Base-by-base conservation (phyloP, 441 rosid species). In the Pelargonium fulgidum region DNA sequence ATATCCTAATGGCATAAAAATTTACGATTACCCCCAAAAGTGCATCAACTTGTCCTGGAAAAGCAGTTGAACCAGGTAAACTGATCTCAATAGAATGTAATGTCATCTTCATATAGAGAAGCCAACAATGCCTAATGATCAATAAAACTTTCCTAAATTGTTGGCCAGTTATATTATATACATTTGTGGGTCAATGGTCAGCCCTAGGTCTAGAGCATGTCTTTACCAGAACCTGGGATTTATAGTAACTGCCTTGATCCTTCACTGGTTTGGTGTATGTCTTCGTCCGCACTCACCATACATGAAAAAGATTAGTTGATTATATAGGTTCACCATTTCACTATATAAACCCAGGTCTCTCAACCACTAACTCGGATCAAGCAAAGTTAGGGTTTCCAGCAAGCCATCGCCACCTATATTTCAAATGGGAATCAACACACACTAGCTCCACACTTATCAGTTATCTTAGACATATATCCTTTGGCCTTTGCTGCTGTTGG, bases 381-480 rank as follows among this genome's bases (percentile, higher is more conserved):
- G 33, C 33, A 29, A 29, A 29, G 33, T 29, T 3, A 1, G 33
- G 33, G 33, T 29, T 29, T 29, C 33, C 33, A 29, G 33, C 33
- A 29, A 29, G 33, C 33, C 33, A 29, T 3, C 2, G 33, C 33
- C 33, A 29, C 33, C 1, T 29, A 2, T 29, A 29, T 29, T 41
- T 52, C 19, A 14, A n/a, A 52, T 14, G 8, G 59, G 59, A 52
- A n/a, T 52, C 59, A 52, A 52, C 59, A 52, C 59, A n/a, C 56
- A 13, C 17, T 50, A 50, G 56, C 56, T 50, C 56, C 56, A 3
- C 11, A 50, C 56, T 50, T n/a, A 50, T 50, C 17, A 45, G 11
- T 22, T 22, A 22, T 22, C 24, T 0, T 1, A 22, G 24, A 13
- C 58, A 50, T 16, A 13, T 6, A 50, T n/a, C 17, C 56, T 13